Evolutionary conservation across 345 rosid genomes (phyloP), one percentile per base, ranked within the genome.

Genomic region (Dovyalis caffra): DNA sequence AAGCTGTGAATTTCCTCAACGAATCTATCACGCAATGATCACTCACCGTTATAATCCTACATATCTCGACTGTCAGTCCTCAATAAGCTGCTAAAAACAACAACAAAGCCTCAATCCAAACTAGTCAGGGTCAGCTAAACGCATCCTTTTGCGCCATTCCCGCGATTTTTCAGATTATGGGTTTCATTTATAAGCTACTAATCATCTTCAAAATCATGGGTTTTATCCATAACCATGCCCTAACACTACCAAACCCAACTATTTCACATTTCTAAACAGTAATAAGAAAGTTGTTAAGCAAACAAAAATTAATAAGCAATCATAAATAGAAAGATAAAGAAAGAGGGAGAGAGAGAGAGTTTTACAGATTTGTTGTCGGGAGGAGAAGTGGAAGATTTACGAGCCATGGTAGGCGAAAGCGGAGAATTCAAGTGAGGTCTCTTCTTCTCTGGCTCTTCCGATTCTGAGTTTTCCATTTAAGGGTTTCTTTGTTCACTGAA

Each of bases 401-500:
- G 88, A 33, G 91, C 82, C 87, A 82, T 85, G 71, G 87, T 68
- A 5, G 90, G 87, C 61, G 90, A 80, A 25, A 80, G 83, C 25
- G 86, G 74, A 18, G 81, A 67, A 66, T 82, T 85, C 60, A 88
- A 9, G 77, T 83, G 92, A 73, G 86, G 90, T 80, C 84, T 86
- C 88, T 88, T 92, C 85, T 86, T 89, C 76, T 84, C 89, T 75
- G 93, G 87, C 77, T 90, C 95, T 25, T 84, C 90, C 4, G 86
- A 64, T 66, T 88, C 94, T 7, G 83, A 64, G 69, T 78, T 84
- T 76, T 90, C 97, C 97, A 90, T 91, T 62, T 69, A 73, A 43
- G 47, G 47, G 47, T 75, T 64, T 69, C 8, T 26, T 57, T n/a
- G 12, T 6, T 47, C 31, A 43, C 47, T 43, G 14, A 43, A 43